Evolutionary conservation across 441 rosid species (phyloP).

Genomic region (Aquilaria agallochum): DNA sequence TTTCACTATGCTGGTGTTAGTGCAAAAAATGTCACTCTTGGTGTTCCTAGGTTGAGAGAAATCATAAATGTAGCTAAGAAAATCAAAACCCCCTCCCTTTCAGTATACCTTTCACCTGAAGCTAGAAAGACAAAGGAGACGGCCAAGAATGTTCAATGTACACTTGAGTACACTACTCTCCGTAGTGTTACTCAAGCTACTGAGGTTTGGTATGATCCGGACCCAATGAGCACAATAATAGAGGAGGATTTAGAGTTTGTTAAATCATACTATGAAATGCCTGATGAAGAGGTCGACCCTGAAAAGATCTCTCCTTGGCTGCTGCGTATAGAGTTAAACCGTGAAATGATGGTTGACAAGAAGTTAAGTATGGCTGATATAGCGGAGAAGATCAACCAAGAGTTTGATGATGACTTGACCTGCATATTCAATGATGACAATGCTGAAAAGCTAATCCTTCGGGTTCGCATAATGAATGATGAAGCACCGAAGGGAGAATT

Average conservation of each 20-base stretch:
- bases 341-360: conserved; percentile 99
- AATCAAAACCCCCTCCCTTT: conserved; percentile 96
- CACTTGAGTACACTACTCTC: conserved; percentile 94
- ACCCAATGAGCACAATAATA: conserved; percentile 87
- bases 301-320: conserved; percentile 98
- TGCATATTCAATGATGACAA: conserved; percentile 98
- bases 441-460: conserved; percentile 89
- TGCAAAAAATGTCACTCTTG: conserved; percentile 99
- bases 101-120: conserved; percentile 77
- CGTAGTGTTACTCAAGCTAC: conserved; percentile 97
- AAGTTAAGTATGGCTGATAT: conserved; percentile 96
- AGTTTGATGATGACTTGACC: conserved; percentile 93
- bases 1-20: conserved; percentile 99
- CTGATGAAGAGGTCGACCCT: conserved; percentile 97
- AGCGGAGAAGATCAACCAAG: conserved; percentile 94
- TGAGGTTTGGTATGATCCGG: conserved; percentile 99
- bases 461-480: conserved; percentile 97
- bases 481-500: conserved; percentile 92
- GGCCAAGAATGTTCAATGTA: conserved; percentile 97
- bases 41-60: conserved; percentile 97
- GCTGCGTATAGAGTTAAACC: conserved; percentile 97
- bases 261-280: conserved; percentile 96
- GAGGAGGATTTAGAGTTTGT: conserved; percentile 94
- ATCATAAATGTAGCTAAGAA: conserved; percentile 96
- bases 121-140: conserved; percentile 80